Conservation (phyloP, 495 filamentous ascomycete species). For the Lepidopterella palustris region DNA sequence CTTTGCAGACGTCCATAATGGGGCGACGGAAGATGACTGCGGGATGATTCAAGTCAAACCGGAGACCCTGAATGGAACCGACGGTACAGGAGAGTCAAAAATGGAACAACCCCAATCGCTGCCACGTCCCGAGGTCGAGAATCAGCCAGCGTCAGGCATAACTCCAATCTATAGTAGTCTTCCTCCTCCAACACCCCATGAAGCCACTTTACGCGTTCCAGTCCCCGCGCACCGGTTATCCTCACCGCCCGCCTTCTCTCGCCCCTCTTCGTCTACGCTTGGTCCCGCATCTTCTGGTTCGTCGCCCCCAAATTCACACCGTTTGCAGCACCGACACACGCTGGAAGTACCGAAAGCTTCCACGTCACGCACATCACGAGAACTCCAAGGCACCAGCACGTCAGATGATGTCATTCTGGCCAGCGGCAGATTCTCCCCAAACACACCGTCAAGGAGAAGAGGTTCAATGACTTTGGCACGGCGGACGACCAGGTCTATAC, state of each 20-base stretch:
- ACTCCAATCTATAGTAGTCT: neutral
- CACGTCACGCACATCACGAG: conserved; percentile 50
- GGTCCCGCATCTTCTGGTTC: conserved; percentile 39
- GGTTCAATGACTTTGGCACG: conserved; percentile 76
- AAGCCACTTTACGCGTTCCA: conserved; percentile 31
- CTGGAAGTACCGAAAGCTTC: conserved; percentile 71
- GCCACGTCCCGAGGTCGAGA: conserved; percentile 13
- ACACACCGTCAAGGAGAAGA: conserved; percentile 54
- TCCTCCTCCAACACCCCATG: neutral
- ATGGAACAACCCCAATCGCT: neutral
- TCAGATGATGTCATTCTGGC: conserved; percentile 59
- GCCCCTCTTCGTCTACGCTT: conserved; percentile 38
- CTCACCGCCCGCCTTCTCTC: conserved; percentile 59
- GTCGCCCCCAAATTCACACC: conserved; percentile 40
- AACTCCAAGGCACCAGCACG: conserved; percentile 45
- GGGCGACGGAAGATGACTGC: conserved; percentile 15
- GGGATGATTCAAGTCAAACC: conserved; percentile 25
- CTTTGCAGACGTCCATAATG: conserved; percentile 22
- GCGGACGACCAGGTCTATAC: conserved; percentile 73
- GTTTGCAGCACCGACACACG: conserved; percentile 78
- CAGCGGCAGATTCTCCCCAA: conserved; percentile 82
- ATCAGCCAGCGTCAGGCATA: neutral
- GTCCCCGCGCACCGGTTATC: conserved; percentile 62
- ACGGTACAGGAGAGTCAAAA: conserved; percentile 14
- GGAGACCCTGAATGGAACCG: conserved; percentile 1